Percentiles rank a stretch among this genome's conserved stretches.
Conservation (phyloP, 2,329 filamentous ascomycete genomes). For the Pochonia chlamydosporia region DNA sequence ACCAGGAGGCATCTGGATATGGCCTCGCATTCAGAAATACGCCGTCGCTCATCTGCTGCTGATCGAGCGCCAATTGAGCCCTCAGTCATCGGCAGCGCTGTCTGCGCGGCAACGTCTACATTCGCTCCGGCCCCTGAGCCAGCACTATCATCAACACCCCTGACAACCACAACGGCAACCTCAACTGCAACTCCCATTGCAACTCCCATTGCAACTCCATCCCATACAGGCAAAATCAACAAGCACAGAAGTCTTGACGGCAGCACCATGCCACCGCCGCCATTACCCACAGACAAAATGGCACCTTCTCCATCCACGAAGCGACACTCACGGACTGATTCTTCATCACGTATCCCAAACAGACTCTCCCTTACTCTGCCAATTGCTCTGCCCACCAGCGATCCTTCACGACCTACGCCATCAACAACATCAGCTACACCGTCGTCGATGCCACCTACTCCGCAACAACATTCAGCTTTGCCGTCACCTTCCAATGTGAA, state of each 20-base stretch:
- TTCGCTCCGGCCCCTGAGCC: constrained; percentile 16
- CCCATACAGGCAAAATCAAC: constrained; percentile 2
- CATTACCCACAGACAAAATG: constrained; percentile 31
- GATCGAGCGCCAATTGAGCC: constrained; percentile 26
- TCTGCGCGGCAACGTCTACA: constrained; percentile 18
- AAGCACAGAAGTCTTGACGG: not conserved
- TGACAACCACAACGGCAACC: constrained; percentile 1
- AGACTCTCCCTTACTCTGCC: constrained; percentile 56
- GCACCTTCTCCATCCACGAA: constrained; percentile 30
- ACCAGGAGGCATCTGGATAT: constrained; percentile 23
- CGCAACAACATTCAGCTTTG: constrained; percentile 37
- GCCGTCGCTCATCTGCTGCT: constrained; percentile 33
- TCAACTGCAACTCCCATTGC: not conserved
- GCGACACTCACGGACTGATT: constrained; percentile 46
- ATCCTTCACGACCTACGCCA: constrained; percentile 46
- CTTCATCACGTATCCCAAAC: constrained; percentile 49
- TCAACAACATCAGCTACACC: constrained; percentile 33
- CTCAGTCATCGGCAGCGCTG: constrained; percentile 12
- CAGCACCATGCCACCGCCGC: constrained; percentile 28
- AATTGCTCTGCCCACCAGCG: constrained; percentile 49
- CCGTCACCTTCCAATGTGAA: constrained; percentile 49
- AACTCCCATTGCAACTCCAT: not conserved
- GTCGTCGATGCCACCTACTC: constrained; percentile 44
- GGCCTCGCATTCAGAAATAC: constrained; percentile 31
- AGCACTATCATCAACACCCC: constrained; percentile 1